A percentile compares a stretch with the other conserved stretches of the same genome.
Evolutionary conservation across 1,139 yeast genomes (phyloP).

Genomic region (Starmera stellimalicola): DNA sequence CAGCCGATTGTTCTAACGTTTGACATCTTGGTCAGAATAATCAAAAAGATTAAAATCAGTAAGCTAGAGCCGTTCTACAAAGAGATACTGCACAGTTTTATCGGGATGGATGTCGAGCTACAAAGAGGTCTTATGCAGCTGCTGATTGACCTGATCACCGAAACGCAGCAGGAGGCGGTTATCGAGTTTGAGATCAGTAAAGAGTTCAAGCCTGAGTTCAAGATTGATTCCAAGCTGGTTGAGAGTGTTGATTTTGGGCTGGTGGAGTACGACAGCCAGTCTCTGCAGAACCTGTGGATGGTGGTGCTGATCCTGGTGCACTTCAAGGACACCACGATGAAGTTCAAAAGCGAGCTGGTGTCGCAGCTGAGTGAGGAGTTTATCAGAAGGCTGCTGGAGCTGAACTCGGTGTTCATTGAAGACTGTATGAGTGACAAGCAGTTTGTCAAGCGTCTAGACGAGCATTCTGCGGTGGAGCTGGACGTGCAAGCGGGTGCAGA

Average conservation of each 20-base stretch:
- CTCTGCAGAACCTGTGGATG: constrained; percentile 48
- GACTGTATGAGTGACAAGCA: constrained; percentile 27
- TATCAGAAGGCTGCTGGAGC: constrained; percentile 38
- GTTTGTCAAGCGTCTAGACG: constrained; percentile 21
- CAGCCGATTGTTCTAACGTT: constrained; percentile 15
- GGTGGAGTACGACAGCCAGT: constrained; percentile 25
- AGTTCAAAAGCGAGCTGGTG: constrained; percentile 52
- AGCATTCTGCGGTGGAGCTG: constrained; percentile 5
- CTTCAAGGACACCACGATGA: constrained; percentile 58
- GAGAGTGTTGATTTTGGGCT: constrained; percentile 17
- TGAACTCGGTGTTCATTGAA: constrained; percentile 40
- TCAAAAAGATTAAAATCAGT: constrained; percentile 9
- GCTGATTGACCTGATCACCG: constrained; percentile 26
- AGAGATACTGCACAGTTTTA: constrained; percentile 14
- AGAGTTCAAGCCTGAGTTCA: constrained; percentile 20
- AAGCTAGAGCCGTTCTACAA: constrained; percentile 11
- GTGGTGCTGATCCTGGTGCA: constrained; percentile 61
- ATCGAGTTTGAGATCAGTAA: constrained; percentile 50
- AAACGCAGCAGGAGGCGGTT: constrained; percentile 45
- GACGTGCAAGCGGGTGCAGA: constrained; percentile 16
- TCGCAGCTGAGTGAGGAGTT: constrained; percentile 37
- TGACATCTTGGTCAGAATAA: constrained; percentile 13
- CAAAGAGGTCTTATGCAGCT: constrained; percentile 30
- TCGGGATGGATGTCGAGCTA: constrained; percentile 15
- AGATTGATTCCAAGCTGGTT: constrained; percentile 30